Conservation (phyloP, 2,329 filamentous ascomycete genomes). For the Phyllosticta citribraziliensis region DNA sequence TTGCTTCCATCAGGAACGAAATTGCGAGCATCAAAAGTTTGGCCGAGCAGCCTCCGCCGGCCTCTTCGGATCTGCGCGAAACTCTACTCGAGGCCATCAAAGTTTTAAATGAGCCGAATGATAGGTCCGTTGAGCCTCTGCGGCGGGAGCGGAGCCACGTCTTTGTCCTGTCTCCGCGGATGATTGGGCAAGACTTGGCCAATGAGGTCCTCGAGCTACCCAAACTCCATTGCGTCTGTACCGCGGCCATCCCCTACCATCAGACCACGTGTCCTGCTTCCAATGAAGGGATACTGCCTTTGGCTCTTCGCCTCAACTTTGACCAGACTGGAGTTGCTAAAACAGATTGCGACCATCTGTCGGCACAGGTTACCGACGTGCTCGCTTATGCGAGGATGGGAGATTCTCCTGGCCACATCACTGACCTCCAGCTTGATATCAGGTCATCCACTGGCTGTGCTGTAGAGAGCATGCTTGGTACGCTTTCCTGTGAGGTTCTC, state of each 20-base stretch:
- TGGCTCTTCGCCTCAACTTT: not conserved
- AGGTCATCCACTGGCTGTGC: conserved; percentile 3
- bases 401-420: conserved; percentile 7
- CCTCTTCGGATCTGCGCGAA: conserved; percentile 1
- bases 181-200: not conserved
- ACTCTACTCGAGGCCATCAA: conserved; percentile 10
- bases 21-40: conserved; percentile 7
- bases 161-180: conserved; percentile 14
- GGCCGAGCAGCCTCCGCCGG: not conserved
- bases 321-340: not conserved
- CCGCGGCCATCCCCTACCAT: conserved; percentile 8
- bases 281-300: not conserved
- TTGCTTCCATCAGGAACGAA: conserved; percentile 1
- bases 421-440: conserved; percentile 9
- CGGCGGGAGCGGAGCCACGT: conserved; percentile 9
- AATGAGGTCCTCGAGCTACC: not conserved
- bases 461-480: conserved; percentile 9
- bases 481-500: conserved; percentile 4
- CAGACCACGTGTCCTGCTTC: not conserved
- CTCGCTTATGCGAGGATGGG: conserved; percentile 2
- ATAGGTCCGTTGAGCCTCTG: conserved; percentile 1
- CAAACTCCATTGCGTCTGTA: conserved; percentile 2
- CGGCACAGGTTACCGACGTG: conserved; percentile 2
- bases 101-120: not conserved
- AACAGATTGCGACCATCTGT: not conserved